Base-by-base conservation (phyloP, 2,329 filamentous ascomycete genomes). In the Penicillium concentricum region DNA sequence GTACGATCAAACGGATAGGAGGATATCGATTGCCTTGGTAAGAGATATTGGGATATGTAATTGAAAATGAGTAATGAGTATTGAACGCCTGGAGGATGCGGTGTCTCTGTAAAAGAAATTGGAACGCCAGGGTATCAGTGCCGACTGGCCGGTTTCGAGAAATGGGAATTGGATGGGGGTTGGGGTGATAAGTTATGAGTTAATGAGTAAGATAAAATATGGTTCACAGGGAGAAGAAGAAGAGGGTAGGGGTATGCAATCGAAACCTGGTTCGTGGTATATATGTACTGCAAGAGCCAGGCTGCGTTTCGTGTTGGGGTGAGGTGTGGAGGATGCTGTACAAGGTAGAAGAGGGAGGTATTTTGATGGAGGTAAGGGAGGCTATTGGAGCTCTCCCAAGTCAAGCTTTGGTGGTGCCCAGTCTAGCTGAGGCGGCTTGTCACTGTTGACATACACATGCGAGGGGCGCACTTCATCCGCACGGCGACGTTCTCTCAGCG, bases 331-430 rank as follows among this genome's bases (percentile, higher is more conserved):
- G 38, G 8, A 26, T 51, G 28, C 43, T 57, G 50, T 57, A 57
- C 54, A 57, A 51, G 30, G 44, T 32, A 24, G 47, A 43, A 49
- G 24, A 22, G 34, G 28, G 16, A 13, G 22, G 10, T 41, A 35
- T 12, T n/a, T 34, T 45, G 39, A n/a, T 24, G 18, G 13, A 20
- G 28, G 16, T 5, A 16, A 28, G 15, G 32, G 4, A 35, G 13
- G 35, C 59, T 68, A 71, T 20, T 61, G 62, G 20, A 72, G 61
- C 30, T 71, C 64, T 52, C 62, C 65, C 42, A 74, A 55, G 47
- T 74, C 71, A 44, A 76, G 60, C 51, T 73, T 68, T 13, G 73
- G 73, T 7, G 72, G 73, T 32, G 69, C 58, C 73, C 73, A 76
- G 58, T 74, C 68, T 56, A 76, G 60, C 48, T 65, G 69, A 18